A percentile compares a stretch with the other conserved stretches of the same genome.
phyloP scores from a whole-genome alignment of 1,284 basidiomycete genomes.

The Phenoliferia sp. region DNA sequence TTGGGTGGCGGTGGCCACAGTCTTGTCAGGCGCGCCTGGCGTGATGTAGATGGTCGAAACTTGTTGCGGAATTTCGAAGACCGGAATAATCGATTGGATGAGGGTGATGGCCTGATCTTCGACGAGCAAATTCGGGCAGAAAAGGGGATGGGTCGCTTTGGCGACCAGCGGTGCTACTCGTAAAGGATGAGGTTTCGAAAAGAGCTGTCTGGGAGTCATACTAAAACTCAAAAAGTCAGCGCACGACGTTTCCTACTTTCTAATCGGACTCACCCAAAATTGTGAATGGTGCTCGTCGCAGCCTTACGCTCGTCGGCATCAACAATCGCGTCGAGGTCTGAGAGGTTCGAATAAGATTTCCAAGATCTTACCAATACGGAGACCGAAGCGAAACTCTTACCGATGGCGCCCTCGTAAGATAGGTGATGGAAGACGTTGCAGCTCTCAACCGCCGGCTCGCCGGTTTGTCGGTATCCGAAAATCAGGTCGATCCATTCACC shows the following conservation, averaged over 20 bases:
- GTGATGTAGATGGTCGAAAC: constrained; percentile 39
- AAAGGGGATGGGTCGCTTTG: constrained; percentile 19
- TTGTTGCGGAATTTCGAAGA: constrained; percentile 7
- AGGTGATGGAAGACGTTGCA: constrained; percentile 90
- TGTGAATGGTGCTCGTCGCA: constrained; percentile 91
- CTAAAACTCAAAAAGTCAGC: background rate
- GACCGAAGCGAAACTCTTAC: constrained; percentile 46
- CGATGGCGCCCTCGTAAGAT: constrained; percentile 88
- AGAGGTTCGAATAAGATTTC: background rate
- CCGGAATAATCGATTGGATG: constrained; percentile 24
- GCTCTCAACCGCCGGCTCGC: constrained; percentile 39
- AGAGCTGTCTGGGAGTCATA: constrained; percentile 86
- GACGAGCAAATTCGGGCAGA: constrained; percentile 14
- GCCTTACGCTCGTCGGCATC: constrained; percentile 85
- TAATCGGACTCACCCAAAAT: constrained; percentile 57
- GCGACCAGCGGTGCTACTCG: constrained; percentile 51
- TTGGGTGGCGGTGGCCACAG: constrained; percentile 61
- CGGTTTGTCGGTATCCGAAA: constrained; percentile 49
- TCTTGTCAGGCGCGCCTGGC: constrained; percentile 57
- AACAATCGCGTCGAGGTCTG: constrained; percentile 77
- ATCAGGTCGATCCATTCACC: constrained; percentile 91
- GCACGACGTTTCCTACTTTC: too few relatives aligned
- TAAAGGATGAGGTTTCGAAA: constrained; percentile 70
- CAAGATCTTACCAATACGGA: too few relatives aligned
- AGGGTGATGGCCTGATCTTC: constrained; percentile 13